A percentile compares a stretch with the other conserved stretches of the same genome.
Conservation (phyloP, 371 early-diverging fungal species). For the Zychaea mexicana region DNA sequence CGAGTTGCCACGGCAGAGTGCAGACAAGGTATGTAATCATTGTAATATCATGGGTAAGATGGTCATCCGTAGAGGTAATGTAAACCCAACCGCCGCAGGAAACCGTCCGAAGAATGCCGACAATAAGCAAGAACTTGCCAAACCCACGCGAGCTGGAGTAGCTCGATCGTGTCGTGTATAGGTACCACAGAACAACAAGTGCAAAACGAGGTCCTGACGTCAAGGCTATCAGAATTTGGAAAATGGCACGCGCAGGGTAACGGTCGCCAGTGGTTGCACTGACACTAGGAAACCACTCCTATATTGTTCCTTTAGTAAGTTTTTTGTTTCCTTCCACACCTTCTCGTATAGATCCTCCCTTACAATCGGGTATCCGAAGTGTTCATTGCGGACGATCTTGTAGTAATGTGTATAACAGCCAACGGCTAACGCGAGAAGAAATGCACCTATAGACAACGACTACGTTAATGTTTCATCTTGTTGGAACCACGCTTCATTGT, state of each 20-base stretch:
- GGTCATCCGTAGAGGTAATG: conserved; percentile 81
- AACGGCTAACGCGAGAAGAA: conserved; percentile 66
- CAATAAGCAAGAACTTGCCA: conserved; percentile 60
- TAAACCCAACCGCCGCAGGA: conserved; percentile 84
- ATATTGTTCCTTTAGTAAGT: not conserved
- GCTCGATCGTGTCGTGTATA: conserved; percentile 48
- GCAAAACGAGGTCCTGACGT: conserved; percentile 73
- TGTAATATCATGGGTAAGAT: conserved; percentile 77
- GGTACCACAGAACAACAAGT: conserved; percentile 69
- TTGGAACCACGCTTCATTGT: not conserved
- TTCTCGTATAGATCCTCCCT: not conserved
- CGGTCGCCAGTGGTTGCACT: conserved; percentile 83
- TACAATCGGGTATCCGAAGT: conserved; percentile 79
- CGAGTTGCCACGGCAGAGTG: conserved; percentile 77
- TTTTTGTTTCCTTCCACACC: not conserved
- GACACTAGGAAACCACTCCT: conserved; percentile 89
- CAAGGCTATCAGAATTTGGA: conserved; percentile 80
- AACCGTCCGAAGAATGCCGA: conserved; percentile 72
- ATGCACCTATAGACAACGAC: conserved; percentile 55
- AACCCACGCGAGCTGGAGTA: conserved; percentile 48
- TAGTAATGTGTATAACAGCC: conserved; percentile 75
- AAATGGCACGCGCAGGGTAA: conserved; percentile 78
- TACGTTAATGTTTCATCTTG: not conserved
- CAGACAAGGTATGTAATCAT: conserved; percentile 78
- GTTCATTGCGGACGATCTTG: conserved; percentile 80